These are phyloP conservation scores for Austroboletus novae-zelandiae DNA, from an alignment of 1,284 basidiomycete species.

Conservation along the genomic window DNA sequence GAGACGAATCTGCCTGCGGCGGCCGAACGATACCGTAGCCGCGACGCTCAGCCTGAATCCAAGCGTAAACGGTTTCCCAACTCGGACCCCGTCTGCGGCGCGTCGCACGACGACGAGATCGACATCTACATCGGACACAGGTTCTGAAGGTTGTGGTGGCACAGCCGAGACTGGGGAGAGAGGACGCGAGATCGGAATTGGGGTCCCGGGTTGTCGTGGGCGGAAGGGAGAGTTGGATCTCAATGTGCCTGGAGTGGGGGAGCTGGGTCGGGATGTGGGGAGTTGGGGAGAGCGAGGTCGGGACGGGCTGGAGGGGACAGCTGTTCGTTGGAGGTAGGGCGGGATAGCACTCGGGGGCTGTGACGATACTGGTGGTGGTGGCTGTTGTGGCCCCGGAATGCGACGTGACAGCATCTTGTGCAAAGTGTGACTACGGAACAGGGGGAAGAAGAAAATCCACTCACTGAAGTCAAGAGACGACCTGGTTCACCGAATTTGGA, in stretches of 20 bases:
- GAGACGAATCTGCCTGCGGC: slow-evolving; percentile 42
- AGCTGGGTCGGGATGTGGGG: slow-evolving; percentile 46
- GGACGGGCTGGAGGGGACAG: slow-evolving; percentile 38
- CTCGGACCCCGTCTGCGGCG: slow-evolving; percentile 41
- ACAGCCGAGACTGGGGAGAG: slow-evolving; percentile 45
- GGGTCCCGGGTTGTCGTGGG: slow-evolving; percentile 37
- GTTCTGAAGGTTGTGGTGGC: slow-evolving; percentile 18
- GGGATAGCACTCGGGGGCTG: slow-evolving; percentile 67
- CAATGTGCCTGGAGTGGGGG: slow-evolving; percentile 38
- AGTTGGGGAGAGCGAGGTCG: slow-evolving; percentile 53
- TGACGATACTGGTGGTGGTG: slow-evolving; percentile 31
- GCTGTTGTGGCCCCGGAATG: slow-evolving; percentile 51
- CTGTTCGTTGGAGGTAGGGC: slow-evolving; percentile 61
- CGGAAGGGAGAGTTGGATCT: slow-evolving; percentile 58
- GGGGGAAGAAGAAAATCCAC: slow-evolving; percentile 9
- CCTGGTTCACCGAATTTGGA: slow-evolving; percentile 81
- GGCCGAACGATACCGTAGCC: slow-evolving; percentile 37
- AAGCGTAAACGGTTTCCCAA: slow-evolving; percentile 60
- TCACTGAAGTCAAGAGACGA: slow-evolving; percentile 71
- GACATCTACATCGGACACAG: slow-evolving; percentile 48
- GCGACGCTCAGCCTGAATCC: slow-evolving; percentile 50
- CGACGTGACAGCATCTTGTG: slow-evolving; percentile 63
- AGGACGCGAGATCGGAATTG: slow-evolving; percentile 37
- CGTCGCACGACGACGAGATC: slow-evolving; percentile 56
- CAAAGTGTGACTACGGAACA: too few species aligned